Evolutionary conservation across 2,329 filamentous ascomycete genomes (phyloP).

Genomic region (Stachybotrys elegans): DNA sequence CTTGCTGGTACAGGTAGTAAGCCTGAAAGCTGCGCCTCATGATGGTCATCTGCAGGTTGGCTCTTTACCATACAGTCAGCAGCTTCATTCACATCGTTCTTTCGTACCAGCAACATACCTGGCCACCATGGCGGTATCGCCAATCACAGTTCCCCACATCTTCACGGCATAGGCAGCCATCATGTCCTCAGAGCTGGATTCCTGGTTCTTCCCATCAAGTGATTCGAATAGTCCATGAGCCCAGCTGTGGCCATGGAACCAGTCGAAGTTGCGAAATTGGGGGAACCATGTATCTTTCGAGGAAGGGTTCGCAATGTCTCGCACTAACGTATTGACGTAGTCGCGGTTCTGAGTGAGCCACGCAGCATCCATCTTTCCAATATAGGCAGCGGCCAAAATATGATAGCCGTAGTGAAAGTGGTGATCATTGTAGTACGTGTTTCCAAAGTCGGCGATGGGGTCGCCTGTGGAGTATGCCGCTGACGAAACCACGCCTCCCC

Average conservation of each 20-base stretch:
- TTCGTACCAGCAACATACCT: constrained; percentile 35
- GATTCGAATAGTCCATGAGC: constrained; percentile 72
- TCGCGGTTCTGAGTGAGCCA: constrained; percentile 72
- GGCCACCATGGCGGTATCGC: constrained; percentile 75
- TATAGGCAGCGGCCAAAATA: constrained; percentile 78
- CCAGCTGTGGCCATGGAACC: constrained; percentile 94
- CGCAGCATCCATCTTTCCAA: constrained; percentile 68
- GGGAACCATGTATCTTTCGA: constrained; percentile 70
- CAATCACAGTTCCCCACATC: constrained; percentile 81
- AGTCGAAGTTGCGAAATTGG: constrained; percentile 80
- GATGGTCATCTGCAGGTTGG: constrained; percentile 79
- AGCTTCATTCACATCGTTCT: constrained; percentile 1
- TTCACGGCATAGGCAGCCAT: constrained; percentile 85
- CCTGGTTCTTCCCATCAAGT: constrained; percentile 67
- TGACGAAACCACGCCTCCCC: constrained; percentile 77
- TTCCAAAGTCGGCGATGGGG: constrained; percentile 77
- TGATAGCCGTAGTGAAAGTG: constrained; percentile 85
- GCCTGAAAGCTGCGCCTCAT: constrained; percentile 66
- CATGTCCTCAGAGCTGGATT: constrained; percentile 85
- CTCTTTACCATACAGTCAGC: constrained; percentile 39
- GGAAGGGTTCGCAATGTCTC: constrained; percentile 77
- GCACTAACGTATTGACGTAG: constrained; percentile 78
- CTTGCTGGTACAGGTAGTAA: constrained; percentile 75
- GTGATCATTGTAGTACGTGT: constrained; percentile 76
- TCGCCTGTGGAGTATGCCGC: constrained; percentile 68